Conservation (phyloP, 1,284 basidiomycete genomes). For the Salmacisia buchloeana region DNA sequence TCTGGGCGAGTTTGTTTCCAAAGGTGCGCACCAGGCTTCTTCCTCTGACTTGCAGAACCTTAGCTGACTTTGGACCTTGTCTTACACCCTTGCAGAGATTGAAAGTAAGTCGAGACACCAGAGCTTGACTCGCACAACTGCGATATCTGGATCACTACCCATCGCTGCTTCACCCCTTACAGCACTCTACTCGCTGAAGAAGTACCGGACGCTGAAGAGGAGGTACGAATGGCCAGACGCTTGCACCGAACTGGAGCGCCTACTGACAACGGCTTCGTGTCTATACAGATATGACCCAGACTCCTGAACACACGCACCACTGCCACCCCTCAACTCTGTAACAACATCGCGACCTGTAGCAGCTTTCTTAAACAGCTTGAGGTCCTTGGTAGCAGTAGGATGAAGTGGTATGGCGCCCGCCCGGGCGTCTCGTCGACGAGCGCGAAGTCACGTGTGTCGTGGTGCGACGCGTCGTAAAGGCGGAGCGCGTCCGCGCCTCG, state of each 20-base stretch:
- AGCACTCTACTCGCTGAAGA: slow-evolving; percentile 44
- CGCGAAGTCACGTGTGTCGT: no score
- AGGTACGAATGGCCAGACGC: slow-evolving; percentile 34
- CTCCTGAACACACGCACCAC: not conserved
- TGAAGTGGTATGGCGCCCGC: no score
- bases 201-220: slow-evolving; percentile 42
- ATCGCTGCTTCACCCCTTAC: not conserved
- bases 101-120: slow-evolving; percentile 9
- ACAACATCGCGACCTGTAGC: no score
- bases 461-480: no score
- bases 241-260: not conserved
- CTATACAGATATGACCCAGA: not conserved
- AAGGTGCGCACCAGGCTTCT: slow-evolving; percentile 25
- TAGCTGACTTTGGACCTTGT: not conserved
- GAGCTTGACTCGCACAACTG: no score
- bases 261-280: not conserved
- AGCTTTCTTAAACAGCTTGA: no score
- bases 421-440: no score
- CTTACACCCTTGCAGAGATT: not conserved
- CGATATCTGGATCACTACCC: no score
- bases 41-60: not conserved
- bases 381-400: no score
- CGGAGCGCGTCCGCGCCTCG: no score
- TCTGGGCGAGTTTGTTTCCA: slow-evolving; percentile 42
- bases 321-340: no score